A percentile compares a stretch with the other conserved stretches of the same genome.
Evolutionary conservation across 768 basidiomycete species (phyloP).

Genomic region (Heimioporus sp.): DNA sequence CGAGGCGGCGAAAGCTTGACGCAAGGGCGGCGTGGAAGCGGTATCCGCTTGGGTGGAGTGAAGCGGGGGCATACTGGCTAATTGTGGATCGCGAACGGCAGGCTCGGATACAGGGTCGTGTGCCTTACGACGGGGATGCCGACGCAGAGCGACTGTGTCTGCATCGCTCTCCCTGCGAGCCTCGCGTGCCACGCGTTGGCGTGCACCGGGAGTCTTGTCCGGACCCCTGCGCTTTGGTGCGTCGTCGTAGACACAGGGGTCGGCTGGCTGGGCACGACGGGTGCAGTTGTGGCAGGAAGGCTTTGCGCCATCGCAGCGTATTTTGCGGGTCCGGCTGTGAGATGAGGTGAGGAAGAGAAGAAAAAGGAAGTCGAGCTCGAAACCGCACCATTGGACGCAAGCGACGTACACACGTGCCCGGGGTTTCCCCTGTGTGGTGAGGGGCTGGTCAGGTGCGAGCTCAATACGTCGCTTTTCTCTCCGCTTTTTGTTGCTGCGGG

Average conservation of each 20-base stretch:
- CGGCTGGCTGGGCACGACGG: constrained; percentile 42
- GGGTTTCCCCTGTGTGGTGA: constrained; percentile 78
- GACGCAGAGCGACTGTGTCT: constrained; percentile 21
- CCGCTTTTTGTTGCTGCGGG: constrained; percentile 37
- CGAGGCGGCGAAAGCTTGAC: constrained; percentile 1
- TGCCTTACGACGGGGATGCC: constrained; percentile 21
- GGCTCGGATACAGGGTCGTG: background rate
- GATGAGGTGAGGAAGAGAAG: background rate
- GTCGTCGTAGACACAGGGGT: constrained; percentile 64
- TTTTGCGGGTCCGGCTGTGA: constrained; percentile 70
- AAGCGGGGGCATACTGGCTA: constrained; percentile 18
- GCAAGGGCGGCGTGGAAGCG: background rate
- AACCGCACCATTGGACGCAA: constrained; percentile 68
- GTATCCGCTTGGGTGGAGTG: background rate
- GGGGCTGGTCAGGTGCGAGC: constrained; percentile 73
- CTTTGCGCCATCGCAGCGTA: constrained; percentile 80
- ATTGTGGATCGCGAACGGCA: constrained; percentile 23
- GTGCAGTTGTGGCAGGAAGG: constrained; percentile 74
- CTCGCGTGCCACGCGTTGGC: constrained; percentile 57
- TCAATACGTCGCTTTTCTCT: constrained; percentile 61
- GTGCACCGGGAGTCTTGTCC: constrained; percentile 76
- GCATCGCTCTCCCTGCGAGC: constrained; percentile 32
- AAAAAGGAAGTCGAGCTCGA: background rate
- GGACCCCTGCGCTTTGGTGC: constrained; percentile 79
- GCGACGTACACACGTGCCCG: constrained; percentile 76